These are phyloP conservation scores for Tetracladium setigerum DNA, from an alignment of 495 filamentous ascomycete species.

Conservation along the genomic window DNA sequence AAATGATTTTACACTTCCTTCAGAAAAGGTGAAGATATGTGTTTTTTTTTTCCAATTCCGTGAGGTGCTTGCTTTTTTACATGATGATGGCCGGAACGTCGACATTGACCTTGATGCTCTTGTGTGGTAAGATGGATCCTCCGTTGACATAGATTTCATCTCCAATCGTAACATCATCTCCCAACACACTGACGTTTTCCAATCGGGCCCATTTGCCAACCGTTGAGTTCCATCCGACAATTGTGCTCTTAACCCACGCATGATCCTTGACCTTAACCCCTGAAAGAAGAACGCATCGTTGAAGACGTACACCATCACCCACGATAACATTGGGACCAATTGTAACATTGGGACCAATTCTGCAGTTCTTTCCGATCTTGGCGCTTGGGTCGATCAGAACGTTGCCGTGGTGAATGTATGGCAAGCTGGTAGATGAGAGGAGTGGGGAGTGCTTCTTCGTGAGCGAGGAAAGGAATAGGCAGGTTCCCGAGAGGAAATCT, in stretches of 20 bases:
- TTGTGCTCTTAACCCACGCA: conserved; percentile 98
- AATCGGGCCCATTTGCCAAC: conserved; percentile 93
- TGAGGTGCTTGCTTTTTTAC: no score
- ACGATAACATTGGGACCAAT: conserved; percentile 93
- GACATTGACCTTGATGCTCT: conserved; percentile 98
- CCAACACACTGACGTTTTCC: conserved; percentile 95
- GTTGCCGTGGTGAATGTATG: conserved; percentile 90
- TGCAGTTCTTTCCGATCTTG: conserved; percentile 97
- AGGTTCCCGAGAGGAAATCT: conserved; percentile 95
- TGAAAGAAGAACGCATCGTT: conserved; percentile 85
- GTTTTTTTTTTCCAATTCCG: no score
- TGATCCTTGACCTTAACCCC: conserved; percentile 97
- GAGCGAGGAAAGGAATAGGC: conserved; percentile 90
- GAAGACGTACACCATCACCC: conserved; percentile 89
- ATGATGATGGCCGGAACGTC: conserved; percentile 88
- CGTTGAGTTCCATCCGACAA: conserved; percentile 97
- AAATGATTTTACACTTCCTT: no score
- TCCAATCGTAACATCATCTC: conserved; percentile 97
- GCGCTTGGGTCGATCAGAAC: conserved; percentile 93
- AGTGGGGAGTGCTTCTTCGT: conserved; percentile 87
- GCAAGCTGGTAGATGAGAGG: conserved; percentile 64
- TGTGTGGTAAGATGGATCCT: conserved; percentile 92
- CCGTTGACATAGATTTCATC: conserved; percentile 99
- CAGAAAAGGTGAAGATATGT: no score
- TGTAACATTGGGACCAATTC: conserved; percentile 95